Conservation (phyloP, 2,329 filamentous ascomycete genomes). For the Epichloe gansuensis region DNA sequence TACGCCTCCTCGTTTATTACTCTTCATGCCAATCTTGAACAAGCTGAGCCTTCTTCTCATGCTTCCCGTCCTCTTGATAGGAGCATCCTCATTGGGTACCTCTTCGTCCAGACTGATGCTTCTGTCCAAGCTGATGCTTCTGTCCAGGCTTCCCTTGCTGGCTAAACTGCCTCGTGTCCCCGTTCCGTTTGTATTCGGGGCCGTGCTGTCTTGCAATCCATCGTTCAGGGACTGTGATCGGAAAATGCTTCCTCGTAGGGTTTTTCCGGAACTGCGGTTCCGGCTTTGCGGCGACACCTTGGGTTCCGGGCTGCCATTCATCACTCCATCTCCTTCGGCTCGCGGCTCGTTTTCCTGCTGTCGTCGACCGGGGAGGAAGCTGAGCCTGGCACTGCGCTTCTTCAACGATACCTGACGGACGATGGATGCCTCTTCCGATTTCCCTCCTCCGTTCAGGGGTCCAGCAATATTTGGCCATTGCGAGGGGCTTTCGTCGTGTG, state of each 20-base stretch:
- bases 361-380: constrained; percentile 40
- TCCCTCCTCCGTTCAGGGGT: constrained; percentile 21
- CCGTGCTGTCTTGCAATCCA: constrained; percentile 9
- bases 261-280: constrained; percentile 20
- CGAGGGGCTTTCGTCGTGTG: constrained; percentile 22
- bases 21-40: constrained; percentile 62
- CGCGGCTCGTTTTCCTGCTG: constrained; percentile 29
- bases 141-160: constrained; percentile 18
- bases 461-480: constrained; percentile 21
- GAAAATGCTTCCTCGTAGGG: constrained; percentile 32
- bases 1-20: constrained; percentile 38
- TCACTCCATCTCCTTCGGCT: constrained; percentile 16
- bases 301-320: constrained; percentile 20
- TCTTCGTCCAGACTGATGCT: constrained; percentile 13
- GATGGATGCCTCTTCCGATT: constrained; percentile 37
- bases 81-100: constrained; percentile 19
- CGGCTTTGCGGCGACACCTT: constrained; percentile 17
- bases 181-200: neutral
- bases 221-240: constrained; percentile 25
- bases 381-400: constrained; percentile 42
- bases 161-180: constrained; percentile 13
- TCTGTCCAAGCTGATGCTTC: constrained; percentile 18
- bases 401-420: constrained; percentile 39
- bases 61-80: constrained; percentile 41
- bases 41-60: constrained; percentile 71